Evolutionary conservation across 129 eudicot genomes (phyloP).

Genomic region (Solidago caesia): DNA sequence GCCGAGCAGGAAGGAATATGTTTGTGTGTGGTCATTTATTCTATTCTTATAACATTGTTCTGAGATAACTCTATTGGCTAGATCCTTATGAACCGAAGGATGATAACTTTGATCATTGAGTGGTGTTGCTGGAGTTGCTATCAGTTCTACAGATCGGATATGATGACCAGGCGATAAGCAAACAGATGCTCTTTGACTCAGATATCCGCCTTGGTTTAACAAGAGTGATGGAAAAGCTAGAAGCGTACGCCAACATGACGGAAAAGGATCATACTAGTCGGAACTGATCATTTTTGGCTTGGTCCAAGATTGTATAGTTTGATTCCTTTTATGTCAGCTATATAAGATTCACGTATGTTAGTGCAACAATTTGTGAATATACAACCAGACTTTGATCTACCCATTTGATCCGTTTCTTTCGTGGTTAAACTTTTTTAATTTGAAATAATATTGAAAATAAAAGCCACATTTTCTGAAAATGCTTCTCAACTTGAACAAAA

Average conservation of each 20-base stretch:
- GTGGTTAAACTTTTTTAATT: too few relatives aligned
- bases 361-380: too few relatives aligned
- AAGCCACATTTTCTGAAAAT: too few relatives aligned
- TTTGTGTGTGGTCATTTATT: neutral
- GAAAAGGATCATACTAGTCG: neutral
- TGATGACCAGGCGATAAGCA: neutral
- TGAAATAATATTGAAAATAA: too few relatives aligned
- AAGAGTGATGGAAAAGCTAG: neutral
- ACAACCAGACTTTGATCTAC: too few relatives aligned
- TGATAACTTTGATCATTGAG: neutral
- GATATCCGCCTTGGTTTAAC: neutral
- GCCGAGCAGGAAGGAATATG: neutral
- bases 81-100: neutral
- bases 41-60: neutral
- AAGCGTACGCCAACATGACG: conserved; percentile 28
- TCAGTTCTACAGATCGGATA: neutral
- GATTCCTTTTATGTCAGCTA: too few relatives aligned
- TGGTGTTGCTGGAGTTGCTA: neutral
- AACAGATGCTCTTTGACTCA: neutral
- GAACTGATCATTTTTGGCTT: too few relatives aligned
- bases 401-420: too few relatives aligned
- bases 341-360: too few relatives aligned
- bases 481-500: neutral
- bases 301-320: neutral
- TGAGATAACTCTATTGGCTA: neutral